Conservation (phyloP, 257 asterid species). For the Anisodus acutangulus region DNA sequence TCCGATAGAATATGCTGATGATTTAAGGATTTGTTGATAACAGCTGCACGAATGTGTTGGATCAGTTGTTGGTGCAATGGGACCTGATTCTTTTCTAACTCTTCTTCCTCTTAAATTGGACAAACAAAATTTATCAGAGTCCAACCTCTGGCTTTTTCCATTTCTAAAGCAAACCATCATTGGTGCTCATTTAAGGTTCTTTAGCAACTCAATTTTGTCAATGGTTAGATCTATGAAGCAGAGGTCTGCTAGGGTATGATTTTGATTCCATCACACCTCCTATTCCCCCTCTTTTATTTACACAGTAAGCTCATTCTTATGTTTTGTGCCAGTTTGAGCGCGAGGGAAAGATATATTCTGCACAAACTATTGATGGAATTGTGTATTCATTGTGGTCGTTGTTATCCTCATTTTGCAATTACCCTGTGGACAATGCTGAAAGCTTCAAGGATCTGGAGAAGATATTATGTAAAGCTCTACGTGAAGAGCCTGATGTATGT, state of each 20-base stretch:
- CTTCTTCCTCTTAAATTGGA: slow-evolving; percentile 79
- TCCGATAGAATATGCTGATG: not conserved
- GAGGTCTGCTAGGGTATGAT: slow-evolving; percentile 64
- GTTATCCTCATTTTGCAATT: slow-evolving; percentile 92
- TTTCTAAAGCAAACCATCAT: slow-evolving; percentile 78
- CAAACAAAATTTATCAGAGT: slow-evolving; percentile 62
- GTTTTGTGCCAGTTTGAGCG: slow-evolving; percentile 62
- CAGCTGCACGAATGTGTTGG: slow-evolving; percentile 95
- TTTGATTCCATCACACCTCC: not conserved
- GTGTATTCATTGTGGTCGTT: slow-evolving; percentile 95
- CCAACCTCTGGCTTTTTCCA: slow-evolving; percentile 91
- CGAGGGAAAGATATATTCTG: slow-evolving; percentile 66
- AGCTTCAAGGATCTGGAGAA: slow-evolving; percentile 67
- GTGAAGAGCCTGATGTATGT: slow-evolving; percentile 64
- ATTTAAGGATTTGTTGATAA: slow-evolving; percentile 31
- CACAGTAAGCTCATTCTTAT: slow-evolving; percentile 16
- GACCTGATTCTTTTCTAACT: slow-evolving; percentile 72
- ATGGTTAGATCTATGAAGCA: slow-evolving; percentile 64
- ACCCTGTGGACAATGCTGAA: slow-evolving; percentile 81
- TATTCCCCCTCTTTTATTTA: not conserved
- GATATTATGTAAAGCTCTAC: slow-evolving; percentile 63
- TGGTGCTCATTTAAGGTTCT: slow-evolving; percentile 72
- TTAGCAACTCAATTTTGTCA: slow-evolving; percentile 61
- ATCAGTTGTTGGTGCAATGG: slow-evolving; percentile 87
- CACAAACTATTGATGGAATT: slow-evolving; percentile 68